Evolutionary conservation across 495 filamentous ascomycete species (phyloP).

Genomic region (Neurospora sp.): DNA sequence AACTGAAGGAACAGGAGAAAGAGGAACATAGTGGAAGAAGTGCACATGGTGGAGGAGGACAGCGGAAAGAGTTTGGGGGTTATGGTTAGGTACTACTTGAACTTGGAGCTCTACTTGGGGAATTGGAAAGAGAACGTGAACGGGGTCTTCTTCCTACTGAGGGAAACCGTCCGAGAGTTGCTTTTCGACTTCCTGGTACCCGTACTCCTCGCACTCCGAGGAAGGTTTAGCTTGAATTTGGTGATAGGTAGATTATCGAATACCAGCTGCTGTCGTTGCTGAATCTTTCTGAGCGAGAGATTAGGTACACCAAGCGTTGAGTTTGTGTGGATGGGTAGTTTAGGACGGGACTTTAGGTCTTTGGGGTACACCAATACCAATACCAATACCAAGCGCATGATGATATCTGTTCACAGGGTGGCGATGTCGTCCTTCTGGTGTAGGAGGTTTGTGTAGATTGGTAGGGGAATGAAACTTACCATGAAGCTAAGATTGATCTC

Average conservation of each 20-base stretch:
- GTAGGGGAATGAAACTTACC: not conserved
- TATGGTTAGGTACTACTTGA: not conserved
- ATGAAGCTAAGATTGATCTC: too few species aligned
- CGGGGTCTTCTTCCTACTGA: not conserved
- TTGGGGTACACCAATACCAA: not conserved
- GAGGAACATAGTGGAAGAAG: not conserved
- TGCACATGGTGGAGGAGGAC: not conserved
- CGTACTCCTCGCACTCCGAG: not conserved
- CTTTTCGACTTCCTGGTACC: not conserved
- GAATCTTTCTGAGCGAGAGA: not conserved
- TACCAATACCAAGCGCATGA: not conserved
- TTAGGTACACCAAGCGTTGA: not conserved
- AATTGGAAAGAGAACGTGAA: not conserved
- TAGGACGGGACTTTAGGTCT: not conserved
- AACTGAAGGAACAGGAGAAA: not conserved
- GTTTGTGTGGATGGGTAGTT: not conserved
- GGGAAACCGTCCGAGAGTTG: not conserved
- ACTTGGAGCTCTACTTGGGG: not conserved
- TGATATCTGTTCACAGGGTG: not conserved
- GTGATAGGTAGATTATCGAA: not conserved
- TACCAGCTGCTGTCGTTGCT: not conserved
- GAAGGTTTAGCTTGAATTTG: not conserved
- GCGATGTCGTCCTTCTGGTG: not conserved
- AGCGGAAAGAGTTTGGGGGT: not conserved
- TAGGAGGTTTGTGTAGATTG: not conserved